Base-by-base conservation (phyloP, 768 basidiomycete genomes). In the Russula abietina region DNA sequence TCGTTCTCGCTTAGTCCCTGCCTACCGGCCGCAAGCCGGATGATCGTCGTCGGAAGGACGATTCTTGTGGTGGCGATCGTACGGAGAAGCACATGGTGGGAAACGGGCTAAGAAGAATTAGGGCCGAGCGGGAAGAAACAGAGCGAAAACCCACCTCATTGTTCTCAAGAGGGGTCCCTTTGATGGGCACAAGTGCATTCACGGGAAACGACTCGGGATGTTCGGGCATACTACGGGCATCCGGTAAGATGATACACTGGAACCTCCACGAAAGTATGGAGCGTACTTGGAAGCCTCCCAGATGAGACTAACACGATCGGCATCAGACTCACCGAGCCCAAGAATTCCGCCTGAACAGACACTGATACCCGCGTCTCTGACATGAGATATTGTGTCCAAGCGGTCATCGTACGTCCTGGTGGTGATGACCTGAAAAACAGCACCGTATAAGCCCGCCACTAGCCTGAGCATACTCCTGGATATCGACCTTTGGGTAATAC, bases 171-270 rank as follows among this genome's bases (percentile, higher is more conserved):
- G 96, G 96, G 6, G 96, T 98, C 39, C 96, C 96, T 67, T 88
- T 81, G 65, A 98, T 98, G 16, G 96, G 94, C 2, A 98, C 96
- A 60, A 98, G 81, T 16, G 96, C 95, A 73, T 98, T 98, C 64
- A 98, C 95, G 0, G 96, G 96, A 80, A 98, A 98, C 5, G 92
- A 95, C 73, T 98, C 96, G n/a, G 96, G 96, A 70, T 98, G 93
- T 72, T 95, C 91, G 45, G 91, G 87, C 83, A 97, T 87, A 71
- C 93, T 95, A 68, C 9, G 61, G 4, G 24, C 30, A 26, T 32
- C 28, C 17, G 6, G 54, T 69, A 55, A 68, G 59, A 39, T 9
- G 19, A 30, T 22, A 22, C 11, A 1, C n/a, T 19, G 16, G 46
- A 54, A 45, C 26, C 26, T 58, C 43, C 48, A 30, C 60, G 7